Conservation (phyloP, 768 basidiomycete genomes). For the Lentinula aciculospora region DNA sequence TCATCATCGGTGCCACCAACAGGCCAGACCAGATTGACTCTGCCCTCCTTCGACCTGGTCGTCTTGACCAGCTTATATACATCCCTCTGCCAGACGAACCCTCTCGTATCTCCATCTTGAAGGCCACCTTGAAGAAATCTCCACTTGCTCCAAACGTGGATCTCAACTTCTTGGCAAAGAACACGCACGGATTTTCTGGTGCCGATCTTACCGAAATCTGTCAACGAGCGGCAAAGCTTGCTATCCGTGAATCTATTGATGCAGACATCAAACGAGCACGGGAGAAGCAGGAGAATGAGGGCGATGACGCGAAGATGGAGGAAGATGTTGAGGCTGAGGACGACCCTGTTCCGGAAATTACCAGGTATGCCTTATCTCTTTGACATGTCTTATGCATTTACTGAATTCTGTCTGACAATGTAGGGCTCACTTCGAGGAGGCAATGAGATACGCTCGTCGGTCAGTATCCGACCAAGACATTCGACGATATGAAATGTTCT, state of each 20-base stretch:
- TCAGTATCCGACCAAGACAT: slow-evolving; percentile 97
- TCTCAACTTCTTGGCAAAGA: slow-evolving; percentile 81
- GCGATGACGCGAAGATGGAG: slow-evolving; percentile 65
- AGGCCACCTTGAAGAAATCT: slow-evolving; percentile 86
- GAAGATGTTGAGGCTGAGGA: slow-evolving; percentile 71
- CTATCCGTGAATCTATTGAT: slow-evolving; percentile 94
- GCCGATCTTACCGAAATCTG: slow-evolving; percentile 99
- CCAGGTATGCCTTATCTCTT: slow-evolving; percentile 38
- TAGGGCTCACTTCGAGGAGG: slow-evolving; percentile 95
- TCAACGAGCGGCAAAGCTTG: slow-evolving; percentile 94
- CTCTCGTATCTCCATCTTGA: slow-evolving; percentile 87
- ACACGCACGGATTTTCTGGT: slow-evolving; percentile 97
- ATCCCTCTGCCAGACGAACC: slow-evolving; percentile 96
- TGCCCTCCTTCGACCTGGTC: slow-evolving; percentile 92
- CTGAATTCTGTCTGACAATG: slow-evolving; percentile 7
- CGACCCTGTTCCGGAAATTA: slow-evolving; percentile 88
- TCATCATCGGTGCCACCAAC: slow-evolving; percentile 97
- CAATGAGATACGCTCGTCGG: slow-evolving; percentile 95
- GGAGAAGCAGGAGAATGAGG: slow-evolving; percentile 77
- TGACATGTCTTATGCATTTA: background rate
- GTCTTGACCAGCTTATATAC: slow-evolving; percentile 98
- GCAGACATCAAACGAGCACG: slow-evolving; percentile 76
- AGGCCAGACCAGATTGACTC: slow-evolving; percentile 94
- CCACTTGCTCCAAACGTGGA: slow-evolving; percentile 82
- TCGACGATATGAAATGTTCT: slow-evolving; percentile 97